phyloP scores from a whole-genome alignment of 441 rosid genomes.

The Erysimum pusillum region DNA sequence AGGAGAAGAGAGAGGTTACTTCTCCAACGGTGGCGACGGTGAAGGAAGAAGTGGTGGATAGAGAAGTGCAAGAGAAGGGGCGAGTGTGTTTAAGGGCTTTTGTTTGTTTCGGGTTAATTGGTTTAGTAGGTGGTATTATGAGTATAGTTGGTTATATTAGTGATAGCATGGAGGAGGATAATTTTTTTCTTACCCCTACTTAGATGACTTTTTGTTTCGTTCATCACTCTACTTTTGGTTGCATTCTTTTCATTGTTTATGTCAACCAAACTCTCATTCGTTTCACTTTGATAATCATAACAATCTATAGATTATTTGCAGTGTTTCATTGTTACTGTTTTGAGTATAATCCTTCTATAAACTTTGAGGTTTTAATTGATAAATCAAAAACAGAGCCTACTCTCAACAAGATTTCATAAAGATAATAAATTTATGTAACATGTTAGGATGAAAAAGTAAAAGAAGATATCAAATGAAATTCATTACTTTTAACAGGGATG shows the following conservation, averaged over 20 bases:
- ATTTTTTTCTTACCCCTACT: slow-evolving; percentile 22
- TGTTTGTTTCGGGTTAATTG: slow-evolving; percentile 35
- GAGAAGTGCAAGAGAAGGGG: slow-evolving; percentile 18
- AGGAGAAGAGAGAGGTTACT: background rate
- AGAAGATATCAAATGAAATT: too few relatives aligned
- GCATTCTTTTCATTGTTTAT: background rate
- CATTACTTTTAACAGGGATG: background rate
- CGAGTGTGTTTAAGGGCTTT: slow-evolving; percentile 20
- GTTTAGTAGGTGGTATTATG: slow-evolving; percentile 13
- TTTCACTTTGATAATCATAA: background rate
- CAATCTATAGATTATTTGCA: background rate
- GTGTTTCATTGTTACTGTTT: background rate
- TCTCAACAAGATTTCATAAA: background rate
- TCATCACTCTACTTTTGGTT: background rate
- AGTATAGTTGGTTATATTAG: slow-evolving; percentile 15
- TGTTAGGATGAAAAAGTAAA: background rate
- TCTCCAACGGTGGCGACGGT: slow-evolving; percentile 12
- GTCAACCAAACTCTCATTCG: background rate
- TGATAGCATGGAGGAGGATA: slow-evolving; percentile 15
- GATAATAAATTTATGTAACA: background rate
- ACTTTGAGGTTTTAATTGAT: too few relatives aligned
- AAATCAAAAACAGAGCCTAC: background rate
- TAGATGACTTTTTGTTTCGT: background rate
- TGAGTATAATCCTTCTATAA: background rate
- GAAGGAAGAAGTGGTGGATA: slow-evolving; percentile 23